Conservation (phyloP, 176 grass and related monocot species). For the Zizania latifolia region DNA sequence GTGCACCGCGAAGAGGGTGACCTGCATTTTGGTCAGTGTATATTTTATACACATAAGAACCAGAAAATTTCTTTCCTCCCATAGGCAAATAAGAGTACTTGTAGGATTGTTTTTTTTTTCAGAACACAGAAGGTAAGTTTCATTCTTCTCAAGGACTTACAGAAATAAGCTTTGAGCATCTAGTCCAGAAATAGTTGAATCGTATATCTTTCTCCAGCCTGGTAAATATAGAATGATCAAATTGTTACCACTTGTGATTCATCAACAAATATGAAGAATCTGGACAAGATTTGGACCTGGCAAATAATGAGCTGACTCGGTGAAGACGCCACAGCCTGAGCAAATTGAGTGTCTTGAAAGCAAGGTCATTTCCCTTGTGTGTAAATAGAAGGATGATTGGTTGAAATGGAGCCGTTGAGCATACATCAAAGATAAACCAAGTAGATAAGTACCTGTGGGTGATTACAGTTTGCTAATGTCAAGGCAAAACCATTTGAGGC, state of each 20-base stretch:
- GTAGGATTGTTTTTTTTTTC: no score
- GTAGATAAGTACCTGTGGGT: conserved; percentile 76
- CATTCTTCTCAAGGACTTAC: conserved; percentile 49
- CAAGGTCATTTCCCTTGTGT: conserved; percentile 53
- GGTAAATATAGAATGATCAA: conserved; percentile 42
- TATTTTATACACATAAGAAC: conserved; percentile 6
- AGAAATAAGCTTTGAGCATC: conserved; percentile 86
- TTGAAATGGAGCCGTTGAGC: conserved; percentile 85
- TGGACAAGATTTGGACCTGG: conserved; percentile 55
- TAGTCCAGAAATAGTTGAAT: conserved; percentile 99
- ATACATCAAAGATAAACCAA: conserved; percentile 91
- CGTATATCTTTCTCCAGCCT: conserved; percentile 97
- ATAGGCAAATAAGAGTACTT: neutral
- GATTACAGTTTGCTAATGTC: conserved; percentile 10
- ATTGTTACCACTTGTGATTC: conserved; percentile 14
- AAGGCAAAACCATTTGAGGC: neutral
- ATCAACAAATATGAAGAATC: conserved; percentile 17
- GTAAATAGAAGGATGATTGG: conserved; percentile 57
- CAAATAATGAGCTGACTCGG: conserved; percentile 75
- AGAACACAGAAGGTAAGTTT: neutral
- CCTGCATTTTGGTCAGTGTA: conserved; percentile 52
- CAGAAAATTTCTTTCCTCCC: conserved; percentile 9
- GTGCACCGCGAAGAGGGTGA: conserved; percentile 90
- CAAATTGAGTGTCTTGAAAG: conserved; percentile 74
- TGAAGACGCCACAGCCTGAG: conserved; percentile 84